Base-by-base conservation (phyloP, 352 stramenopile species). In the Globisporangium lucens region DNA sequence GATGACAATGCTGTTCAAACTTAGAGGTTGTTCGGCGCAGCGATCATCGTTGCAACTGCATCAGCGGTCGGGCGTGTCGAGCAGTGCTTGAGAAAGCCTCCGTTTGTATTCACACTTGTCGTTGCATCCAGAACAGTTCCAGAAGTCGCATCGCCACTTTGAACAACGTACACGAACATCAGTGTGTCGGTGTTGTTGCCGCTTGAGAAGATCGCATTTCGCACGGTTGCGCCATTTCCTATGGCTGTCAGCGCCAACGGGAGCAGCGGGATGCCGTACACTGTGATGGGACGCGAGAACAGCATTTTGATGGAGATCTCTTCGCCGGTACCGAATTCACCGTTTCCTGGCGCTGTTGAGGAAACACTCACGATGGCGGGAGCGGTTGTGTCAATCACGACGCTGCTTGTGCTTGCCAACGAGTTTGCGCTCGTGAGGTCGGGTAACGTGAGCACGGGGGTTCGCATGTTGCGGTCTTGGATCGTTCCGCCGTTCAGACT, bases 161-260 rank as follows among this genome's bases (percentile, higher is more conserved):
- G 75, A 2, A 94, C 85, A 3, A 80, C 72, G 65, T 94, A 95
- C 15, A 82, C 47, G 66, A 95, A 95, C 8, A 84, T 60, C 3
- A 95, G 75, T 0, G 73, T 79, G 49, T 84, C 72, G 3, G 86
- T 87, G 51, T 91, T 90, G 73, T 93, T 95, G 9, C 88, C 88
- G 29, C 74, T 76, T 0, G 60, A 61, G 61, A 89, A 90, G 4
- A 69, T 55, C 6, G 86, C 82, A 53, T 75, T 71, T 0, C 88
- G 75, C 20, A 61, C 71, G 0, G 65, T 59, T 3, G 70, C 76
- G 15, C 70, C 63, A 35, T 73, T 77, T 9, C 84, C 80, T 17
- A 90, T 77, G 0, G 71, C 61, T 1, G 74, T 75, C 4, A 95
- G 76, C 0, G 49, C 66, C 0, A 95, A 41, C 1, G 78, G 74